Base-by-base conservation (phyloP, 495 filamentous ascomycete genomes). In the Xanthoparmelia taractica region DNA sequence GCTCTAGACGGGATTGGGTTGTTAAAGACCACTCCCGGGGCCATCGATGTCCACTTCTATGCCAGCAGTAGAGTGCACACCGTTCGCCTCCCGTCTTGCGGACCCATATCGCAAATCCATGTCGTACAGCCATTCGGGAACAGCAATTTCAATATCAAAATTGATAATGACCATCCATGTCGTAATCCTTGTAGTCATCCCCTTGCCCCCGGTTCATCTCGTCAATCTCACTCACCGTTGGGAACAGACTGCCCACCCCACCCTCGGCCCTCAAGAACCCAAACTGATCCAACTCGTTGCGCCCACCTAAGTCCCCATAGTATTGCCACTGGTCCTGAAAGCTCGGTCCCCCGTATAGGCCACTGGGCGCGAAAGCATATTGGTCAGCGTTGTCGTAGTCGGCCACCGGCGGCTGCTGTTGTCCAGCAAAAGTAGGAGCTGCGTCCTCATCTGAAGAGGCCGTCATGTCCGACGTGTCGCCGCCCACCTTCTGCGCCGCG, bases 401-500 rank as follows among this genome's bases (percentile, higher is more conserved):
- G 60, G 52, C 25, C 50, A 23, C 41, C 20, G 29, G 18, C 27
- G 48, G 50, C 20, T 33, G 23, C 57, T 59, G 37, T 8, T 29
- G 38, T 27, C 25, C 27, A 17, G 34, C 34, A 1, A 29, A n/a
- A 5, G 3, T 15, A 2, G 37, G 12, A 6, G 57, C n/a, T 59
- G 38, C 27, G 5, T 40, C 17, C 18, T 56, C 29, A 18, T 64
- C 61, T 7, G 45, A 43, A 40, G 66, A 27, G 15, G 45, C 50
- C 40, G n/a, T 36, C 10, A 63, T 60, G 43, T 65, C 63, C 5
- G 63, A 59, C 15, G 63, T 60, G 37, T 65, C 59, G 7, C 59
- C 66, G 25, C 67, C 67, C 25, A 68, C 50, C 29, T 48, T 59
- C 29, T 66, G 45, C 25, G 67, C 60, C 8, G 67, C 63, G 17